Evolutionary conservation across 352 stramenopile species (phyloP), one percentile per base, ranked within the genome.

Genomic region (Phytophthora pinifolia): DNA sequence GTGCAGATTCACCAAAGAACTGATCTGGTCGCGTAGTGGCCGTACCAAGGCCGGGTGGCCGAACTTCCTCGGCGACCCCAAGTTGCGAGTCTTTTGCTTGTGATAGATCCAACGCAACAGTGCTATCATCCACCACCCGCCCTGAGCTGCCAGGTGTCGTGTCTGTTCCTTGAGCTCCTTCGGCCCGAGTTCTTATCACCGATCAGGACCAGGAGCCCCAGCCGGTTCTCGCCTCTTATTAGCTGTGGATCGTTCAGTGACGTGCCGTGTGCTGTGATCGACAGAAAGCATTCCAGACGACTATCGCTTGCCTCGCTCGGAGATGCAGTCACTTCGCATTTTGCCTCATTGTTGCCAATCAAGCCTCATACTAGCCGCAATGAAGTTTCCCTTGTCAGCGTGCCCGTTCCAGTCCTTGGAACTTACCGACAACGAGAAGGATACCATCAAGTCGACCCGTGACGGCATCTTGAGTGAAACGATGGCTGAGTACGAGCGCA

Each of bases 321-420:
- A 10, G 10, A 31, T 51, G 12, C 22, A 20, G n/a, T 25, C 62
- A 70, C 58, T 71, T 60, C 31, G 33, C 36, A 38, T 64, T 64
- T 67, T 39, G 36, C 56, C 31, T 39, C 46, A 10, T 35, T 30
- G 25, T 20, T 25, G 8, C 37, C 45, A 29, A 17, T 33, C 39
- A 46, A 46, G 39, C 29, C 29, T 12, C 39, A 54, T 31, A 27
- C 31, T 37, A 45, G 18, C 25, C 29, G 20, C 20, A 27, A 74
- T 74, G 66, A 74, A 74, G 48, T 70, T 75, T 53, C 62, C 67
- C 15, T 59, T 75, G 39, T 60, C 63, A n/a, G 58, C 62, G 45
- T 72, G 52, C 35, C 67, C 62, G 41, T 72, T 75, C 33, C 53
- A 65, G 50, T 18, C 58, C 2, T 37, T 72, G 15, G 54, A 53